Evolutionary conservation across 2,329 filamentous ascomycete species (phyloP).

Genomic region (Alternaria rosae): DNA sequence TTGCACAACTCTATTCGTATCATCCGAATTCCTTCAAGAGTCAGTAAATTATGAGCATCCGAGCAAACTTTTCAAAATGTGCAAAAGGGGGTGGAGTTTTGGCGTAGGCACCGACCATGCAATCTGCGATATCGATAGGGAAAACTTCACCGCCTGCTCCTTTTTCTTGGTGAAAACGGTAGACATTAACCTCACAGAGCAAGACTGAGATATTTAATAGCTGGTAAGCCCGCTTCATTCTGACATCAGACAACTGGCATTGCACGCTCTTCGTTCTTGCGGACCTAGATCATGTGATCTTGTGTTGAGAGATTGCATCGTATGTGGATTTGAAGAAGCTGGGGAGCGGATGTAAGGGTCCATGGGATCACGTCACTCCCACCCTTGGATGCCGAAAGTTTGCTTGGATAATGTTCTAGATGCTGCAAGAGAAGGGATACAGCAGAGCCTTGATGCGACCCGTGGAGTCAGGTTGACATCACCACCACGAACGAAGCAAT

Average conservation of each 20-base stretch:
- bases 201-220: neutral
- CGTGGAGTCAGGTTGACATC: neutral
- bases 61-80: constrained; percentile 5
- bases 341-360: neutral
- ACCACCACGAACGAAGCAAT: neutral
- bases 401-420: neutral
- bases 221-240: neutral
- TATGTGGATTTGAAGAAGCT: neutral
- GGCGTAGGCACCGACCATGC: constrained; percentile 13
- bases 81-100: constrained; percentile 16
- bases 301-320: neutral
- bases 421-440: neutral
- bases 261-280: neutral
- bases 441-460: neutral
- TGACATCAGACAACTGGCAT: neutral
- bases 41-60: neutral
- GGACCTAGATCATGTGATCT: neutral
- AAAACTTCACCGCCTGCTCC: constrained; percentile 9
- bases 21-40: neutral
- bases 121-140: constrained; percentile 15
- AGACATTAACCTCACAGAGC: neutral
- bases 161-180: neutral
- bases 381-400: neutral
- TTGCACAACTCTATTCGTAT: constrained; percentile 11
- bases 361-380: neutral